Evolutionary conservation across 805 yeast genomes (phyloP), one percentile per base, ranked within the genome.

Genomic region (Zygoascus bituminiphila): DNA sequence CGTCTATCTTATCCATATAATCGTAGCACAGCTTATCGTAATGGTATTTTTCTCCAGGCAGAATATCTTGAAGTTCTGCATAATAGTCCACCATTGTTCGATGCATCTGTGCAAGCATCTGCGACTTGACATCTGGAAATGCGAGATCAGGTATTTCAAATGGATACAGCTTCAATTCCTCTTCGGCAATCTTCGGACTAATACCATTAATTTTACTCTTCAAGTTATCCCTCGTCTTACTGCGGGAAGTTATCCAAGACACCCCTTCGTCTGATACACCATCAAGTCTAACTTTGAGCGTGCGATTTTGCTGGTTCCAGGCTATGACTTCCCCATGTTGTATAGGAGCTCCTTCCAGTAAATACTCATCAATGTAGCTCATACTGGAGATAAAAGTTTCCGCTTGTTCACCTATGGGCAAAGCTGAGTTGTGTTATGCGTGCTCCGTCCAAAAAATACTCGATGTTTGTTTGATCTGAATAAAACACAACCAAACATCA

Each of bases 301-400:
- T 62, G n/a, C 65, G 48, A 8, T 51, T 51, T 1, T 51, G 41
- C 15, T 47, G 43, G n/a, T 35, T 38, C 60, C 60, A 61, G 8
- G 40, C 47, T 5, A 48, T 31, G 44, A 62, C 35, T 19, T 46
- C 52, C 5, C 62, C 66, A 17, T 40, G 25, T 9, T 51, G 51
- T 37, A 62, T 55, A 29, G 64, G 65, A 4, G 64, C 62, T 12
- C 53, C 60, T 8, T 46, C 51, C 10, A 52, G 40, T 22, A 35
- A 35, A 24, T 42, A 17, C 29, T 48, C 50, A 9, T 33, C 31
- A 9, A 6, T 15, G n/a, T 12, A 12, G 9, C 7, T 29, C 33
- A 29, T 29, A 29, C 33, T 29, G 33, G 33, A 4, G n/a, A 39
- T 3, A 9, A 21, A 39, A 20, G 42, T 25, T n/a, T n/a, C n/a